phyloP scores from a whole-genome alignment of 164 flowering plant species.

The Magnolia officinalis region DNA sequence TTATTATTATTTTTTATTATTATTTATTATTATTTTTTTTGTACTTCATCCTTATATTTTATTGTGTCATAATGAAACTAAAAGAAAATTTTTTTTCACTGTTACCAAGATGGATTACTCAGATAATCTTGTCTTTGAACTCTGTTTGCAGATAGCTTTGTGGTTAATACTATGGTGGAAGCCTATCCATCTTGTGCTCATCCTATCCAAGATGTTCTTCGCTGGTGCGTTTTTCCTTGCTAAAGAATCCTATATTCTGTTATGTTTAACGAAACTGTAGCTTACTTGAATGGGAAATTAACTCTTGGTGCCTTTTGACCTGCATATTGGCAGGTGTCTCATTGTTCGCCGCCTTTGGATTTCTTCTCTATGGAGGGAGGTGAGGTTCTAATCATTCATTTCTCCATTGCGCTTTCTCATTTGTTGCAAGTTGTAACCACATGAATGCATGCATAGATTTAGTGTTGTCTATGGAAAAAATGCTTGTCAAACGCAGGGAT shows the following conservation, averaged over 20 bases:
- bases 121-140: slow-evolving; percentile 6
- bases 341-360: slow-evolving; percentile 87
- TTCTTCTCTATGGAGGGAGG: slow-evolving; percentile 98
- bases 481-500: background rate
- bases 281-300: background rate
- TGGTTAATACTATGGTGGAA: slow-evolving; percentile 94
- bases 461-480: background rate
- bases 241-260: background rate
- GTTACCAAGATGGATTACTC: background rate
- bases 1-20: no score
- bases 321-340: slow-evolving; percentile 64
- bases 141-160: slow-evolving; percentile 57
- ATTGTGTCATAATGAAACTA: no score
- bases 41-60: no score
- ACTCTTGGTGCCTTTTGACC: slow-evolving; percentile 8
- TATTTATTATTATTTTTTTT: no score
- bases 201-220: slow-evolving; percentile 83
- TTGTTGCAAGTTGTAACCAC: background rate
- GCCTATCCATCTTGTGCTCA: slow-evolving; percentile 43
- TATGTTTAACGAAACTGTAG: background rate
- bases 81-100: no score
- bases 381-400: slow-evolving; percentile 17
- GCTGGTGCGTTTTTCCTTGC: slow-evolving; percentile 46
- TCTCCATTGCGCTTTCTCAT: background rate
- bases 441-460: background rate